Evolutionary conservation across 306 rosid species (phyloP), one percentile per base, ranked within the genome.

Genomic region (Purshia tridentata): DNA sequence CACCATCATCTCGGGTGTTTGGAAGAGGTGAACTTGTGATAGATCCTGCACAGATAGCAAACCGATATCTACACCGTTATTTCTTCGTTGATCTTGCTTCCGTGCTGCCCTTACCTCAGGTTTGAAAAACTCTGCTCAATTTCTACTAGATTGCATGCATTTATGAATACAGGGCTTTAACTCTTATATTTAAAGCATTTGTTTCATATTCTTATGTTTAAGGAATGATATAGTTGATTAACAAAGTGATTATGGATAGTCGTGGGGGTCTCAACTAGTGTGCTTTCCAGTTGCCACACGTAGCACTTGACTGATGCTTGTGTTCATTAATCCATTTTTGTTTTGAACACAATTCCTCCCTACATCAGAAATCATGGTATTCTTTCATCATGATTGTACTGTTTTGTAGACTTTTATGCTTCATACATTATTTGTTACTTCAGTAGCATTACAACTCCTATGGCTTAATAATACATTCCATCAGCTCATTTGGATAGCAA

Each of bases 1-100:
- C 95, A 0, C 98, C 98, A 10, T 91, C 97, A 0, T 94, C 98
- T 44, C 80, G 97, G 57, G 97, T 94, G 39, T 91, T 94, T 29
- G 98, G 98, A 42, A 78, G 98, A 81, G 98, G 98, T 52, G 98
- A 94, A 74, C 98, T 94, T 61, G 98, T 94, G 42, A 94, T 89
- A 40, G 96, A 91, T 80, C 87, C 97, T 72, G 51, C 80, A 19
- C 58, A 91, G 83, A 94, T 91, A 61, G 98, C 96, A 7, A 76
- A 51, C 78, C 82, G 96, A 67, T 94, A 94, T 76, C 85, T 94
- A 14, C 83, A 12, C 48, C 92, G 87, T 15, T 86, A 88, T 76
- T 94, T 91, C 83, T 4, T 89, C 8, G 64, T 92, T 15, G 98
- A 94, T 79, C 83, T 94, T 57, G 49, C 77, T 75, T 83, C 97